phyloP scores from a whole-genome alignment of 2,329 filamentous ascomycete species.

The Arthrobotrys entomopaga region DNA sequence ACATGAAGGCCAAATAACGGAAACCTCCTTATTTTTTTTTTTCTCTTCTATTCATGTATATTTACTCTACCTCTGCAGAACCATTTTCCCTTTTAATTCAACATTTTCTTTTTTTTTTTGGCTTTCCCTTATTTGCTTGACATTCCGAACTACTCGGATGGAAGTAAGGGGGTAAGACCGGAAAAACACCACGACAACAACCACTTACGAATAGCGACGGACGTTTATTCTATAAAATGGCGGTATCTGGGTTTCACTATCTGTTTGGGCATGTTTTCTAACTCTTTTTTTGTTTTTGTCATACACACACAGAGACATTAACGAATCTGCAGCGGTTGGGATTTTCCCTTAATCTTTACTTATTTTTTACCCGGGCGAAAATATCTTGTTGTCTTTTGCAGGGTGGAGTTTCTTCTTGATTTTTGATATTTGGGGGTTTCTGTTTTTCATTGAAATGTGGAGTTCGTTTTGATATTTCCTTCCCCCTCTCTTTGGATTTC shows the following conservation, averaged over 20 bases:
- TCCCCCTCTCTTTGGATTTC: conserved; percentile 2
- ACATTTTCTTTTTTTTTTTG: conserved; percentile 17
- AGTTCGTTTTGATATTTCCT: conserved; percentile 5
- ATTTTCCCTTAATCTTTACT: conserved; percentile 6
- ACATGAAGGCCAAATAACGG: conserved; percentile 13
- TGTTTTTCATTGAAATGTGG: conserved; percentile 1
- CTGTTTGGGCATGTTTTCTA: conserved; percentile 28
- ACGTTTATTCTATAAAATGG: conserved; percentile 42
- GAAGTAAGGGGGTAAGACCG: conserved; percentile 20
- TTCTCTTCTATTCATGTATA: conserved; percentile 47
- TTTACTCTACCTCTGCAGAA: conserved; percentile 51
- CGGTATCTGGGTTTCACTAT: conserved; percentile 38
- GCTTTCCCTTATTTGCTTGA: conserved; percentile 4
- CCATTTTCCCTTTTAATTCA: conserved; percentile 31
- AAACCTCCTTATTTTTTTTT: conserved; percentile 10
- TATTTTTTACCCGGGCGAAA: conserved; percentile 48
- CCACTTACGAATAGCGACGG: conserved; percentile 46
- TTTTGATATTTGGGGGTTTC: conserved; percentile 16
- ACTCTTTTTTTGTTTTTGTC: conserved; percentile 7
- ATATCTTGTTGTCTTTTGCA: conserved; percentile 48
- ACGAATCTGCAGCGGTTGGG: conserved; percentile 49
- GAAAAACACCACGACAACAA: conserved; percentile 22
- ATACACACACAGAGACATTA: conserved; percentile 28
- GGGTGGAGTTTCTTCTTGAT: conserved; percentile 47
- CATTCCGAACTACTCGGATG: conserved; percentile 41